Conservation (phyloP, 768 basidiomycete species). For the Trametes gibbosa region DNA sequence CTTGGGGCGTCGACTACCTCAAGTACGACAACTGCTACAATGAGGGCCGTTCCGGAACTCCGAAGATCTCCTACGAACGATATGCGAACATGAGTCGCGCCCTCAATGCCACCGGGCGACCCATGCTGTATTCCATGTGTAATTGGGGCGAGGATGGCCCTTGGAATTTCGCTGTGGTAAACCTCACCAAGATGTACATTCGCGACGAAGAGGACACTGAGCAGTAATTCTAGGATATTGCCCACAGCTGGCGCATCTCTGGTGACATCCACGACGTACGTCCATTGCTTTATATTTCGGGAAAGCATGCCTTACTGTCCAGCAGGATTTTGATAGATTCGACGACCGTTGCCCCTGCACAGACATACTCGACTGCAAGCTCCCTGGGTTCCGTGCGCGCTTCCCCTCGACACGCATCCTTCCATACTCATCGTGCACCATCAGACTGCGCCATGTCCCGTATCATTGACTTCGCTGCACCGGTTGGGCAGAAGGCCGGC, state of each 20-base stretch:
- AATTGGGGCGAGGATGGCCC: constrained; percentile 41
- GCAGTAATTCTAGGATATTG: constrained; percentile 23
- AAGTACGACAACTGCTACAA: constrained; percentile 43
- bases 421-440: neutral
- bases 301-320: neutral
- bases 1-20: constrained; percentile 39
- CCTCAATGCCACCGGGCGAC: constrained; percentile 37
- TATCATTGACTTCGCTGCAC: constrained; percentile 38
- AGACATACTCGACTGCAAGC: constrained; percentile 36
- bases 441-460: constrained; percentile 32
- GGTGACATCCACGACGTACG: constrained; percentile 32
- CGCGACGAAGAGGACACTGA: neutral
- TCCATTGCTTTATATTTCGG: neutral
- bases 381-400: constrained; percentile 35
- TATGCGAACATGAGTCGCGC: constrained; percentile 39
- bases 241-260: constrained; percentile 32
- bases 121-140: constrained; percentile 39
- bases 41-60: constrained; percentile 36
- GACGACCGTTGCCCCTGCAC: constrained; percentile 39
- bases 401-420: neutral
- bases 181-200: neutral
- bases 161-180: constrained; percentile 39
- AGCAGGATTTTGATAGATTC: constrained; percentile 33
- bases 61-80: constrained; percentile 35
- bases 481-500: constrained; percentile 35